Conservation (phyloP, 129 eudicot genomes). For the Tagetes erecta region DNA sequence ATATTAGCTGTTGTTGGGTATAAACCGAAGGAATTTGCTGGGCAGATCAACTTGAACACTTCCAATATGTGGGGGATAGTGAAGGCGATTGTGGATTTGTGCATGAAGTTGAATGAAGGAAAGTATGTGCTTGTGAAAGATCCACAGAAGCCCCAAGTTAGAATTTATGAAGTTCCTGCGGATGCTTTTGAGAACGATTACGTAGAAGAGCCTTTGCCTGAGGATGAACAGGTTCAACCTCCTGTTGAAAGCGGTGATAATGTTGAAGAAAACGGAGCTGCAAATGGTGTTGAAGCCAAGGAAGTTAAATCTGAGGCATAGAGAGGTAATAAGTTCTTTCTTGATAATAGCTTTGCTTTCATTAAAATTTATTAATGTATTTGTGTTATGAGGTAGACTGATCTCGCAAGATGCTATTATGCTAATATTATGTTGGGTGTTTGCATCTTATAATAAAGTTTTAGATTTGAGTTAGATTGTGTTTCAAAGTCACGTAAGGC, state of each 20-base stretch:
- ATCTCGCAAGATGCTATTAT: not conserved
- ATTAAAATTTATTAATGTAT: not conserved
- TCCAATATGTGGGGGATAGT: constrained; percentile 97
- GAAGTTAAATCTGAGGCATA: constrained; percentile 48
- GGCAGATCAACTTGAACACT: constrained; percentile 77
- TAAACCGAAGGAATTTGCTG: constrained; percentile 77
- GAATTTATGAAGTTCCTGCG: constrained; percentile 82
- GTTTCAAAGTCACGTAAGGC: not conserved
- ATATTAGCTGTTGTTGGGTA: constrained; percentile 82
- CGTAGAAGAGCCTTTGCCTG: constrained; percentile 70
- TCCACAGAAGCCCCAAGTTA: constrained; percentile 77
- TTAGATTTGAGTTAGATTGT: not conserved
- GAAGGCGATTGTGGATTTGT: constrained; percentile 84
- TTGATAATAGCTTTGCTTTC: not conserved
- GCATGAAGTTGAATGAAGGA: constrained; percentile 83
- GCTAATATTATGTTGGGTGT: not conserved
- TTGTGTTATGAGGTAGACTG: not conserved
- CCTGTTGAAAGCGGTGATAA: constrained; percentile 59
- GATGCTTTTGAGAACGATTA: constrained; percentile 93
- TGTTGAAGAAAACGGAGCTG: constrained; percentile 40
- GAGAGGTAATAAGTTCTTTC: constrained; percentile 30
- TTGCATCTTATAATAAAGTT: not conserved
- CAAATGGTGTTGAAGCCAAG: constrained; percentile 51
- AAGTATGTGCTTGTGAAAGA: constrained; percentile 86
- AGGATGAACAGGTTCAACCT: constrained; percentile 88